These are phyloP conservation scores for Claviceps cyperi DNA, from an alignment of 2,329 filamentous ascomycete genomes.

Conservation along the genomic window DNA sequence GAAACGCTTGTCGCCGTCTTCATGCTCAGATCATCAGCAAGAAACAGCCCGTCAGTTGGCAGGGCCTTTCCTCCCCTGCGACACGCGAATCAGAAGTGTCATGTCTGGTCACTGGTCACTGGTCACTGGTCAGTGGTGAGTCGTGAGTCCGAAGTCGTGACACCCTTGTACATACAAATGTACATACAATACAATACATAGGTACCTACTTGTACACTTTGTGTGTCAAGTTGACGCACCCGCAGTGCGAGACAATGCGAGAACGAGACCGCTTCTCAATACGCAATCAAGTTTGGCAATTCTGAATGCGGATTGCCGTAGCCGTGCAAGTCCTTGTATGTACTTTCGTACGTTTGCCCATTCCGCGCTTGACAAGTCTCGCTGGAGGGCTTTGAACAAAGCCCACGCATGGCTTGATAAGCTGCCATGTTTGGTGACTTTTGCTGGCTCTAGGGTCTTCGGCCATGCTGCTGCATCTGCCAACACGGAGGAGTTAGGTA, in stretches of 20 bases:
- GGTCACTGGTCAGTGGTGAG: too few relatives aligned
- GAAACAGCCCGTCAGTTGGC: not conserved
- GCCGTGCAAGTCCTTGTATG: not conserved
- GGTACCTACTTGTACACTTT: too few relatives aligned
- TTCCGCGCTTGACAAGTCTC: not conserved
- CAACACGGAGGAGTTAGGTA: too few relatives aligned
- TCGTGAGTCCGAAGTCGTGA: too few relatives aligned
- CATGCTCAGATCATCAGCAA: not conserved
- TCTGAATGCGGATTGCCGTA: not conserved
- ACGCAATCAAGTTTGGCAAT: not conserved
- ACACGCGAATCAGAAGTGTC: not conserved
- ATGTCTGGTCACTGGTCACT: not conserved
- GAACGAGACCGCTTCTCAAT: not conserved
- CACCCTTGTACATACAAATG: too few relatives aligned
- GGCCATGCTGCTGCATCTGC: too few relatives aligned
- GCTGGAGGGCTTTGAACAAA: not conserved
- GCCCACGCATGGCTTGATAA: not conserved
- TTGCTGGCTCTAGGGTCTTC: too few relatives aligned
- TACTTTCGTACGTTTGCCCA: too few relatives aligned
- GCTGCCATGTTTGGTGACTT: not conserved
- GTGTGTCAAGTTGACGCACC: not conserved
- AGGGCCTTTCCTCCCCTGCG: not conserved
- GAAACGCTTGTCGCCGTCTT: not conserved
- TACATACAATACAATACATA: too few relatives aligned
- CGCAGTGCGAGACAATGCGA: not conserved